Percentiles rank a stretch among this genome's conserved stretches.
These are phyloP conservation scores for Cyclotella atomus DNA, from an alignment of 108 stramenopile genomes.

Conservation along the genomic window DNA sequence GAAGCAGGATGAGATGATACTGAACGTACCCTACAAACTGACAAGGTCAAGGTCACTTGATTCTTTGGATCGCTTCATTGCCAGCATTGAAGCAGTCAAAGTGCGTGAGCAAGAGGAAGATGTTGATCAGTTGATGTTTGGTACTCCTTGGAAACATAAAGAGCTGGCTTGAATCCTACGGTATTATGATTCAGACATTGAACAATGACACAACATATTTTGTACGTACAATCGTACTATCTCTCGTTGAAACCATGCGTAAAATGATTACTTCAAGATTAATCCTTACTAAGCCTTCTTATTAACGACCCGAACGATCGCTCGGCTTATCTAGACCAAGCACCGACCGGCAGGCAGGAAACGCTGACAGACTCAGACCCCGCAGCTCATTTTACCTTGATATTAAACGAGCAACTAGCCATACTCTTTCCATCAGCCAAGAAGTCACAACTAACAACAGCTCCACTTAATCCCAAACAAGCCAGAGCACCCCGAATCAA, in stretches of 20 bases:
- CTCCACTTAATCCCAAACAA: slow-evolving; percentile 82
- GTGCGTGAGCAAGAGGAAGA: slow-evolving; percentile 1
- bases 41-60: background rate
- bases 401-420: slow-evolving; percentile 92
- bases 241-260: too few relatives aligned
- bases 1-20: background rate
- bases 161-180: background rate
- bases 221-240: too few relatives aligned
- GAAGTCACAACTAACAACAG: slow-evolving; percentile 92
- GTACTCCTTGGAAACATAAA: slow-evolving; percentile 3
- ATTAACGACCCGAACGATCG: too few relatives aligned
- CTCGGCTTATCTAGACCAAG: too few relatives aligned
- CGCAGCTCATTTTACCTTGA: slow-evolving; percentile 92
- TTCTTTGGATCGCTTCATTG: background rate
- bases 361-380: too few relatives aligned
- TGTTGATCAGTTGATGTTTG: slow-evolving; percentile 6
- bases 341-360: too few relatives aligned
- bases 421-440: slow-evolving; percentile 89
- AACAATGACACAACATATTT: too few relatives aligned
- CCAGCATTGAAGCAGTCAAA: background rate
- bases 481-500: slow-evolving; percentile 89
- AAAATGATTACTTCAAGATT: too few relatives aligned
- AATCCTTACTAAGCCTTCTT: too few relatives aligned
- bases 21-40: background rate
- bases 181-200: too few relatives aligned